phyloP scores from a whole-genome alignment of 306 rosid species.

The Acmispon strigosus region DNA sequence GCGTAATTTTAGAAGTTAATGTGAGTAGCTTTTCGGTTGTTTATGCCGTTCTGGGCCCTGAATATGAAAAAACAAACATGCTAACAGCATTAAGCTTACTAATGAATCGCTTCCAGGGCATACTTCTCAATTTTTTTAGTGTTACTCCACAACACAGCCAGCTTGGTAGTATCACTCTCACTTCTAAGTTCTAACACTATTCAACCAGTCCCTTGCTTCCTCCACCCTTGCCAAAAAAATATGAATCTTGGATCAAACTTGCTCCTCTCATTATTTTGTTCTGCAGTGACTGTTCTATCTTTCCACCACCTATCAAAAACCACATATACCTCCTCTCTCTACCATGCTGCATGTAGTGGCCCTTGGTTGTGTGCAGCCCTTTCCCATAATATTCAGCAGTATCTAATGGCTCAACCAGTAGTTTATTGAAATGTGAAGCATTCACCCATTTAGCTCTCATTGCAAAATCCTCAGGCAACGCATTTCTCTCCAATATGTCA shows the following conservation, averaged over 20 bases:
- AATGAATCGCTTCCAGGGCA: too few species aligned
- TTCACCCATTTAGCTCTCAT: constrained; percentile 51
- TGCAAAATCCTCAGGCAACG: constrained; percentile 53
- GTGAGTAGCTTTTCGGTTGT: too few species aligned
- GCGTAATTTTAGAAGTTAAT: too few species aligned
- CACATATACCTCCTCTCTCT: constrained; percentile 52
- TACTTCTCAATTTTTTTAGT: too few species aligned
- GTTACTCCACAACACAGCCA: too few species aligned
- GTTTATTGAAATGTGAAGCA: constrained; percentile 51
- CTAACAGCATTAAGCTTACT: too few species aligned
- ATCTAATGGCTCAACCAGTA: constrained; percentile 76
- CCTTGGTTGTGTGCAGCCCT: constrained; percentile 36
- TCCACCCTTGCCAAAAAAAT: constrained; percentile 86
- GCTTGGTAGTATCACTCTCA: too few species aligned
- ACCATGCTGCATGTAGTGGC: constrained; percentile 73
- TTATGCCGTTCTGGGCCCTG: too few species aligned
- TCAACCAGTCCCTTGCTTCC: too few species aligned
- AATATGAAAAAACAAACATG: too few species aligned
- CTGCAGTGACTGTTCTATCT: constrained; percentile 15
- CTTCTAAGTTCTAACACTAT: too few species aligned
- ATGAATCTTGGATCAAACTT: constrained; percentile 74
- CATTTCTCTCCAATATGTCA: constrained; percentile 39
- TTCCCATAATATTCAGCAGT: constrained; percentile 65
- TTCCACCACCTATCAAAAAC: constrained; percentile 74
- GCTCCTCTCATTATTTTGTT: constrained; percentile 33